phyloP scores from a whole-genome alignment of 768 basidiomycete genomes.

The Podaxis sp. region DNA sequence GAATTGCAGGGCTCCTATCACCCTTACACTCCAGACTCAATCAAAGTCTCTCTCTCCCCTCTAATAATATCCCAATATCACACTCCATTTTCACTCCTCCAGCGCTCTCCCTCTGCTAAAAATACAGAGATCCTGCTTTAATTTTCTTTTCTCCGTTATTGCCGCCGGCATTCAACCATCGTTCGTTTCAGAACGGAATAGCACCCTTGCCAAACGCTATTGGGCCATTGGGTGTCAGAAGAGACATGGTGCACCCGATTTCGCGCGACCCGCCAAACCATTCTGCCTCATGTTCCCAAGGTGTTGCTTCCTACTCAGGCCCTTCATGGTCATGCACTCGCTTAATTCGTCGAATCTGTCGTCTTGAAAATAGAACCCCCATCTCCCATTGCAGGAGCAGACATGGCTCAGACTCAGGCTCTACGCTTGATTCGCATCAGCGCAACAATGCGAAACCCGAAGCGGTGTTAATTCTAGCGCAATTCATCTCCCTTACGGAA shows the following conservation, averaged over 20 bases:
- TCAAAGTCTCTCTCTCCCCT: not conserved
- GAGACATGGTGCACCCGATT: not conserved
- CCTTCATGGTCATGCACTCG: not conserved
- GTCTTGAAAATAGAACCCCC: too few relatives aligned
- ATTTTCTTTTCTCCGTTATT: too few relatives aligned
- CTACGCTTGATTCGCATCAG: not conserved
- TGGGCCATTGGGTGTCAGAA: not conserved
- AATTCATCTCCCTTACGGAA: too few relatives aligned
- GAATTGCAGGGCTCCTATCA: not conserved
- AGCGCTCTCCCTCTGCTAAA: too few relatives aligned
- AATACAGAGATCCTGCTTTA: too few relatives aligned
- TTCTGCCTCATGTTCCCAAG: not conserved
- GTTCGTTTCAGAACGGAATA: too few relatives aligned
- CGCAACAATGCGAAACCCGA: not conserved
- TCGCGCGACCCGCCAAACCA: not conserved
- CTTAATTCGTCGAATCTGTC: not conserved
- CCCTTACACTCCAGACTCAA: not conserved
- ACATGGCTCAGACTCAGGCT: not conserved
- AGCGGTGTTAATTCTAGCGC: too few relatives aligned
- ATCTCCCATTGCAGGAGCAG: not conserved
- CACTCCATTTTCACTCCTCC: too few relatives aligned
- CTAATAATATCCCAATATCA: not conserved
- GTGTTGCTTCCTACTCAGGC: not conserved
- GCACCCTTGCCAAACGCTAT: too few relatives aligned
- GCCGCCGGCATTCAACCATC: too few relatives aligned